Evolutionary conservation across 129 eudicot genomes (phyloP), one percentile per base, ranked within the genome.

Genomic region (Mikania micrantha): DNA sequence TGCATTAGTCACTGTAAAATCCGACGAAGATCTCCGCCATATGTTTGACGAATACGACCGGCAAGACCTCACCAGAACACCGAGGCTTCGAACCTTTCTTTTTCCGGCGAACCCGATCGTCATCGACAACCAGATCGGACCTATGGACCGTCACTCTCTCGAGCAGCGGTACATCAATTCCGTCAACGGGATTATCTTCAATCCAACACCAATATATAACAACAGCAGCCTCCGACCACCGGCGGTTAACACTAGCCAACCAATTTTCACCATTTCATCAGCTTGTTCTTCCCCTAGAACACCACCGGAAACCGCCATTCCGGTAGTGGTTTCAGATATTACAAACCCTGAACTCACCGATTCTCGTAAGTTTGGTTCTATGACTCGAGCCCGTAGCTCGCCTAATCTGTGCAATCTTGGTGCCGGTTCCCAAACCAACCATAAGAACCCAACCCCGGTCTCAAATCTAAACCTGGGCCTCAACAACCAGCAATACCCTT

Each of bases 161-260:
- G 94, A 88, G 38, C 97, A 88, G 29, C 86, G 88, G 1, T 91
- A 85, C 80, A 78, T 91, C 16, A 87, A 81, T 45, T 84, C 90
- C n/a, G 48, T 91, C 58, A 91, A 91, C 28, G 94, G 95, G 38
- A 72, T 87, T 9, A 49, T 77, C 17, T 22, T 75, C 5, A 87
- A 71, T 8, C 15, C 80, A 39, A 4, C 54, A 16, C 74, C 71
- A 41, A 20, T 12, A 7, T 54, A 28, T 12, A 31, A 15, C 9
- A 24, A 10, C 35, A 63, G 22, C 27, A 48, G 69, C 60, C 3
- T 57, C 15, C 71, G 67, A 20, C 65, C 67, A 34, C 77, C 74
- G 11, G 28, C 77, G 10, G n/a, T 72, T 39, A 80, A 40, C 67
- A 63, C 78, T 39, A 76, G 78, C 54, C 73, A 56, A 29, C 65